A percentile compares a stretch with the other conserved stretches of the same genome.
These are phyloP conservation scores for Clathrospora elynae DNA, from an alignment of 2,329 filamentous ascomycete genomes.

Conservation along the genomic window DNA sequence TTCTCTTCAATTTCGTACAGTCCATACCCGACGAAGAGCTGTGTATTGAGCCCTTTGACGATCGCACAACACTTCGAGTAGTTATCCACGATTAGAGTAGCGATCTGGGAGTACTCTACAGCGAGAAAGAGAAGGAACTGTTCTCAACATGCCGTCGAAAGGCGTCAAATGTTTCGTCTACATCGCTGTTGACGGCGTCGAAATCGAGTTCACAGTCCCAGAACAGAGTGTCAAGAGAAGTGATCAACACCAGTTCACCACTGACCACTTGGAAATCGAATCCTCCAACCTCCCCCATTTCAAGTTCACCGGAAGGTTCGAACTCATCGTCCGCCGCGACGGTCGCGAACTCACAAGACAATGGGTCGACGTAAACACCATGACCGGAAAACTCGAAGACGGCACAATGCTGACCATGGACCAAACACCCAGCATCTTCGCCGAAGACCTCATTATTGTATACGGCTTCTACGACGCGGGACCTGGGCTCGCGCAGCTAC, in stretches of 20 bases:
- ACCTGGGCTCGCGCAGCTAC: conserved; percentile 50
- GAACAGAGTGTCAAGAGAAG: conserved; percentile 39
- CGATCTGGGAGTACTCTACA: not conserved
- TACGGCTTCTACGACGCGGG: conserved; percentile 60
- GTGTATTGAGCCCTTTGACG: not conserved
- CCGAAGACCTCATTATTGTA: conserved; percentile 48
- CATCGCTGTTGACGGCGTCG: conserved; percentile 46
- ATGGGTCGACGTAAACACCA: conserved; percentile 54
- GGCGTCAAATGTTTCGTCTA: conserved; percentile 43
- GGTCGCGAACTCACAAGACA: conserved; percentile 51
- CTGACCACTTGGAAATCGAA: conserved; percentile 55
- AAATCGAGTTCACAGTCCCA: conserved; percentile 55
- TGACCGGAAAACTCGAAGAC: conserved; percentile 52
- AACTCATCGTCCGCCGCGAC: conserved; percentile 48
- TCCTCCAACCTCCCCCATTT: conserved; percentile 51
- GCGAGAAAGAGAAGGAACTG: not conserved
- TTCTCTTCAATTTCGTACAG: not conserved
- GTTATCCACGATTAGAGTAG: not conserved
- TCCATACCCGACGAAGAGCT: no score
- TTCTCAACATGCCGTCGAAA: conserved; percentile 43
- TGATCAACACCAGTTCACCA: conserved; percentile 46
- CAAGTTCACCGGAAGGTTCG: conserved; percentile 54
- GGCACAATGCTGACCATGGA: conserved; percentile 48
- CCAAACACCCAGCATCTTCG: conserved; percentile 37
- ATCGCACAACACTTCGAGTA: not conserved